Conservation (phyloP, 2,329 filamentous ascomycete genomes). For the Claviceps capensis region DNA sequence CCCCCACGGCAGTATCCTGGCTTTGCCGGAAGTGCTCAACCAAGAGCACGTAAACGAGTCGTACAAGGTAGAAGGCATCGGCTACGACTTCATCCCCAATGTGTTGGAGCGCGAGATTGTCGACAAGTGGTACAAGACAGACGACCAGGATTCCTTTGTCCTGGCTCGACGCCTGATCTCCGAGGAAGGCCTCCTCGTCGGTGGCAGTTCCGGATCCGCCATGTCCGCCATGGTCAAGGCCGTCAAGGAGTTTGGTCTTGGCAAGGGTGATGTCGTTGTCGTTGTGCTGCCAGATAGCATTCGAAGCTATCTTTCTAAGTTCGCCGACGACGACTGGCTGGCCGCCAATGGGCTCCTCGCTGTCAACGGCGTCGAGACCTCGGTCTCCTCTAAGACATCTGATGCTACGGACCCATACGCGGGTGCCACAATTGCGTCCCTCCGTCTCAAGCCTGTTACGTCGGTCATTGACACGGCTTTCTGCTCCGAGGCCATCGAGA, state of each 20-base stretch:
- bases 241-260: conserved; percentile 60
- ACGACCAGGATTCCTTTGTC: conserved; percentile 79
- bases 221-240: conserved; percentile 71
- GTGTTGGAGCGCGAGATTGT: conserved; percentile 71
- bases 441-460: conserved; percentile 87
- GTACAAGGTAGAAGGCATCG: conserved; percentile 98
- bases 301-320: conserved; percentile 94
- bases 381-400: conserved; percentile 23
- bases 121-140: conserved; percentile 97
- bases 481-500: conserved; percentile 84
- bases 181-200: conserved; percentile 87
- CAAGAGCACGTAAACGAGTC: conserved; percentile 64
- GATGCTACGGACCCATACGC: conserved; percentile 52
- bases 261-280: conserved; percentile 76
- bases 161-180: conserved; percentile 83
- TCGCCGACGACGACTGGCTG: conserved; percentile 97
- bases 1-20: conserved; percentile 82
- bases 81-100: conserved; percentile 95
- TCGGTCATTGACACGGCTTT: conserved; percentile 58
- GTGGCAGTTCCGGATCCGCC: conserved; percentile 86
- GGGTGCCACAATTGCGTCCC: conserved; percentile 63
- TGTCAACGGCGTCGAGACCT: conserved; percentile 34
- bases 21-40: conserved; percentile 68
- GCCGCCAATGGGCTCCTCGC: conserved; percentile 87
- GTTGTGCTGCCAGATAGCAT: conserved; percentile 93